Evolutionary conservation across 2,329 filamentous ascomycete species (phyloP), one percentile per base, ranked within the genome.

Genomic region (Diaporthe sp.): DNA sequence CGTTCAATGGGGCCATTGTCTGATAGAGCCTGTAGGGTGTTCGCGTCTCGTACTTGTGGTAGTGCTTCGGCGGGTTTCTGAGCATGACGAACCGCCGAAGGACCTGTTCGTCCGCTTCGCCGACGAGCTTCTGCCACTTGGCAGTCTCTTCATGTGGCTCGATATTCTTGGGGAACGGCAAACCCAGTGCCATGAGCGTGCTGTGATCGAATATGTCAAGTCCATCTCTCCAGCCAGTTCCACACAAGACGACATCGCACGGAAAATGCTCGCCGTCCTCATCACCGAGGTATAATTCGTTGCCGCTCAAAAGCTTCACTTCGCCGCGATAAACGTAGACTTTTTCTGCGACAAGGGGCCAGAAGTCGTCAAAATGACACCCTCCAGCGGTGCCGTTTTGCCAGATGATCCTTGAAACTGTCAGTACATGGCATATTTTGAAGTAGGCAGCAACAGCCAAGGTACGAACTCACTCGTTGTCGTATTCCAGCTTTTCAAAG

Each of bases 301-400:
- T 32, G 0, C 30, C 30, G 19, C 19, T 56, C 27, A 56, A 12
- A 5, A 32, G 17, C 27, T 35, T 56, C 5, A 56, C 19, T 4
- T 56, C 30, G 19, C 30, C 53, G 30, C 53, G 53, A n/a, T 56
- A 35, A 15, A 56, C 30, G 4, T 35, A n/a, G 53, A 56, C 53
- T n/a, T 56, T 32, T 9, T 56, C 53, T 25, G 53, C 53, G 30
- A 56, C 53, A 22, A 56, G 53, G 30, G 53, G 53, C 53, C 53
- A 56, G 53, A 56, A 56, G 53, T 56, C 53, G 8, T 56, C 53
- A 35, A 56, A 56, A 56, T 56, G 53, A 30, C 53, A 56, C 10
- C 30, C 53, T 22, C 53, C 53, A 12, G 53, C 53, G 30, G 53
- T 56, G 12, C 53, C 53, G 27, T 56, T 56, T 19, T 56, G 53